These are phyloP conservation scores for Heliophila coronopifolia DNA, from an alignment of 441 rosid species.

Conservation along the genomic window DNA sequence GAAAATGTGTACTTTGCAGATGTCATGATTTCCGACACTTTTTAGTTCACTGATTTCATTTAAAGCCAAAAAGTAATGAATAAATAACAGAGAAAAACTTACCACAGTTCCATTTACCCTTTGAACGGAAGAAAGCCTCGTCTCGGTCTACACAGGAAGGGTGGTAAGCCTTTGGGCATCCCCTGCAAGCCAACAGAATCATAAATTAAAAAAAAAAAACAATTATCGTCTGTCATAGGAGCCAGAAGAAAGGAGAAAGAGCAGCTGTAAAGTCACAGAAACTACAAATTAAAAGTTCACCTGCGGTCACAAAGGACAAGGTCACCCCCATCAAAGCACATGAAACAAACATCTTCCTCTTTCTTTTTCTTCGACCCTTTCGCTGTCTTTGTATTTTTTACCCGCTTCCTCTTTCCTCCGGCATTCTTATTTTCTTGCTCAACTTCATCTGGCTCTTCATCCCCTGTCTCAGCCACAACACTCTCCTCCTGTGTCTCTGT, in stretches of 20 bases:
- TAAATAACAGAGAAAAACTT: slow-evolving; percentile 29
- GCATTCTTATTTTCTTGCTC: slow-evolving; percentile 44
- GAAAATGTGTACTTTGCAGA: slow-evolving; percentile 8
- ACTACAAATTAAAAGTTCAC: slow-evolving; percentile 32
- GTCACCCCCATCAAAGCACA: slow-evolving; percentile 94
- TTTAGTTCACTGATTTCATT: slow-evolving; percentile 15
- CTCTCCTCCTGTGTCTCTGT: slow-evolving; percentile 31
- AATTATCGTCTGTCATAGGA: slow-evolving; percentile 6
- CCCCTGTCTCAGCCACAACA: slow-evolving; percentile 33
- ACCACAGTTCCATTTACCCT: slow-evolving; percentile 95
- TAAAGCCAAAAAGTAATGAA: slow-evolving; percentile 1
- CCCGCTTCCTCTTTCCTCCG: slow-evolving; percentile 73
- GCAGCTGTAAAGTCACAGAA: slow-evolving; percentile 9
- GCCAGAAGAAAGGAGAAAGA: slow-evolving; percentile 14
- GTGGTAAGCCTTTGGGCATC: slow-evolving; percentile 96
- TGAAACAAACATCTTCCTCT: slow-evolving; percentile 96
- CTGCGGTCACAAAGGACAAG: slow-evolving; percentile 96
- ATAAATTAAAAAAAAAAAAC: too few relatives aligned
- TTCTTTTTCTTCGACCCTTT: slow-evolving; percentile 53
- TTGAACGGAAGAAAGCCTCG: slow-evolving; percentile 72
- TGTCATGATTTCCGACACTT: background rate
- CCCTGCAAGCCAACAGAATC: slow-evolving; percentile 42
- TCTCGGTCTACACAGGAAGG: slow-evolving; percentile 80
- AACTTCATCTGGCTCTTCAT: slow-evolving; percentile 37
- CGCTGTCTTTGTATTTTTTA: slow-evolving; percentile 36